These are phyloP conservation scores for Posidonia australis DNA, from an alignment of 106 monocot species.

Conservation along the genomic window DNA sequence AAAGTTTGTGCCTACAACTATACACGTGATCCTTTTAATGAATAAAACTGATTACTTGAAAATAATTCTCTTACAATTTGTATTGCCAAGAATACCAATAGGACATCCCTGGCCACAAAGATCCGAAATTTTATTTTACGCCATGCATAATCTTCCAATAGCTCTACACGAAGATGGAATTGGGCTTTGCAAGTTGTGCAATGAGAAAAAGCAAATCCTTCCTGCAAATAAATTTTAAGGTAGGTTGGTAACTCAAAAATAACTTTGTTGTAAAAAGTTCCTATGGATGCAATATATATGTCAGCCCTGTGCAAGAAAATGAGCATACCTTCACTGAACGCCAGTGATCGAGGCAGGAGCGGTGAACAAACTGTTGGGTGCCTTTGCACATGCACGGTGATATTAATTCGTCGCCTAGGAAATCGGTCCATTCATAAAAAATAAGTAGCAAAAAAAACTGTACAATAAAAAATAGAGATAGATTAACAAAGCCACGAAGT, in stretches of 20 bases:
- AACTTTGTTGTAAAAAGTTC: not conserved
- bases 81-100: slow-evolving; percentile 84
- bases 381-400: slow-evolving; percentile 99
- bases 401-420: slow-evolving; percentile 80
- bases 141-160: slow-evolving; percentile 64
- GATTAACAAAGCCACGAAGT: not conserved
- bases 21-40: not conserved
- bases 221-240: slow-evolving; percentile 38
- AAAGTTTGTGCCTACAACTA: not conserved
- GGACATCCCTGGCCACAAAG: slow-evolving; percentile 86
- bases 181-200: slow-evolving; percentile 98
- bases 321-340: slow-evolving; percentile 71
- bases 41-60: not conserved
- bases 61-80: slow-evolving; percentile 59
- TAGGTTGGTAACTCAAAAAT: not conserved
- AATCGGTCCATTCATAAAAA: not conserved
- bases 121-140: slow-evolving; percentile 77
- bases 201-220: slow-evolving; percentile 98
- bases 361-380: slow-evolving; percentile 97
- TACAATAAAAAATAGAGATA: not conserved
- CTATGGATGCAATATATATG: too few relatives aligned
- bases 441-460: not conserved
- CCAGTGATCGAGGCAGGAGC: slow-evolving; percentile 98
- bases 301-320: not conserved
- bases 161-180: slow-evolving; percentile 80